Evolutionary conservation across 768 basidiomycete species (phyloP), one percentile per base, ranked within the genome.

Genomic region (Amanita pallidorosea): DNA sequence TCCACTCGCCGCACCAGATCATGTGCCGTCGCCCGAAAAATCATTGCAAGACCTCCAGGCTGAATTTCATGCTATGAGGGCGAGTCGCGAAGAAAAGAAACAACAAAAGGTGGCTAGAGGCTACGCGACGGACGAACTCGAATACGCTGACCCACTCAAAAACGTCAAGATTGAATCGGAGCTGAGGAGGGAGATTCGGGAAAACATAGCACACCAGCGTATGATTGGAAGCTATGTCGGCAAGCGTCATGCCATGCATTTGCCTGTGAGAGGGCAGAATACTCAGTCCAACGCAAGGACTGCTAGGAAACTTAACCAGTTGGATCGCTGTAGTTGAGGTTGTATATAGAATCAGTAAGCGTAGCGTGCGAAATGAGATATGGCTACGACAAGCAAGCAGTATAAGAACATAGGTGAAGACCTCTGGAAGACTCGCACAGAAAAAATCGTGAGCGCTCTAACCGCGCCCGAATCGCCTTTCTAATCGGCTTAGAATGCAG

Each of bases 171-270:
- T 96, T 54, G 95, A 97, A 70, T 79, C 85, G 17, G 96, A 97
- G 65, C 68, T 94, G 61, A 79, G 75, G 64, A 77, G 86, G 59
- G 76, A 83, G 63, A 74, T 94, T 59, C 79, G 82, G 68, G 90
- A 90, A 65, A 93, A 97, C 64, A 94, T 99, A 64, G 82, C 80
- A 5, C 93, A 96, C 68, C 82, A 93, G 67, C 74, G 90, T 54
- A 86, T 86, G 77, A 92, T 98, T 66, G 95, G 95, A 44, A 91
- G 86, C 57, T 94, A 95, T 66, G 81, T 90, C 46, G 96, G 96
- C 45, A 81, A 81, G 72, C 73, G 93, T 66, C 95, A 98, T 64
- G 91, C 91, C 7, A 90, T 93, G 83, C 80, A 83, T 53, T 67
- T 95, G 41, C 95, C 95, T 3, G 95, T 98, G 54, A 78, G 95